Evolutionary conservation across 108 stramenopile genomes (phyloP).

Genomic region (Stephanodiscus triporus): DNA sequence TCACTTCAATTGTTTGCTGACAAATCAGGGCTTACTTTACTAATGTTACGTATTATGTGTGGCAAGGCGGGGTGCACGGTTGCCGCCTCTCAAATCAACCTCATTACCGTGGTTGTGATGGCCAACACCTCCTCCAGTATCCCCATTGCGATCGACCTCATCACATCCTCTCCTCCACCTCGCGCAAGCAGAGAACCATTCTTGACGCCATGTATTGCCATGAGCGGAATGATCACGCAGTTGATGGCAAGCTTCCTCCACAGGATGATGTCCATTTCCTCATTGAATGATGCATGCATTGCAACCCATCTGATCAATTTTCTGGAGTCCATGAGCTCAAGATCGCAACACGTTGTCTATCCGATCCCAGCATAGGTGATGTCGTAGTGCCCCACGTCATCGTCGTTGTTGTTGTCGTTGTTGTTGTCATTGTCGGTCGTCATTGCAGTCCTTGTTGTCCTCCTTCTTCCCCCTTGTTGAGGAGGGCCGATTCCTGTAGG

Average conservation of each 20-base stretch:
- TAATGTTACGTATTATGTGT: too few relatives aligned
- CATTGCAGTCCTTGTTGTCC: not conserved
- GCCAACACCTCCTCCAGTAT: conserved; percentile 45
- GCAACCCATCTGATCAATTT: conserved; percentile 23
- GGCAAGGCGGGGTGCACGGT: too few relatives aligned
- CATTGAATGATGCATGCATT: not conserved
- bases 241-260: conserved; percentile 80
- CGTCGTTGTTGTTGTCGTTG: not conserved
- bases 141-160: not conserved
- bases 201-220: conserved; percentile 49
- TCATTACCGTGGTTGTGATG: conserved; percentile 35
- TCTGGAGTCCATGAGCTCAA: conserved; percentile 23
- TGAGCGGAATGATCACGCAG: conserved; percentile 80
- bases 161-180: not conserved
- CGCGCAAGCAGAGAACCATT: conserved; percentile 31
- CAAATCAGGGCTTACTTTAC: too few relatives aligned
- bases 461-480: too few relatives aligned
- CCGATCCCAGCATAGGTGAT: conserved; percentile 46
- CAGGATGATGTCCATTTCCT: conserved; percentile 56
- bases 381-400: conserved; percentile 10
- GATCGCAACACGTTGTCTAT: conserved; percentile 26
- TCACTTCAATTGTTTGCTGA: too few relatives aligned
- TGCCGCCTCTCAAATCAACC: too few relatives aligned
- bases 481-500: conserved; percentile 12
- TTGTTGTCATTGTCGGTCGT: not conserved